phyloP scores from a whole-genome alignment of 176 grass and related monocot genomes.

The Elymus sibiricus region DNA sequence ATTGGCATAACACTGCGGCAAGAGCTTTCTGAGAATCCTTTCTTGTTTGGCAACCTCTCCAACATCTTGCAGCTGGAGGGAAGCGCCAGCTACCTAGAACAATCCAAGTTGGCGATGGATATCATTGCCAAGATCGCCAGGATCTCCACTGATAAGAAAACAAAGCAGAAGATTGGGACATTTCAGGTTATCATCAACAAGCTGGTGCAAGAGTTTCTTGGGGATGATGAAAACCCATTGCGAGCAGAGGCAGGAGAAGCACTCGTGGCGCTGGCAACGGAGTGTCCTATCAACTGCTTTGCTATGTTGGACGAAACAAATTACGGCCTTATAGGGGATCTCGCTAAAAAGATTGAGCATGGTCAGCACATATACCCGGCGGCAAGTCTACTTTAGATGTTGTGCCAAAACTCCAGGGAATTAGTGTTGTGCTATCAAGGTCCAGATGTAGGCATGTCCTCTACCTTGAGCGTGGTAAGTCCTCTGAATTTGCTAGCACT shows the following conservation, averaged over 20 bases:
- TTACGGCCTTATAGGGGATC: neutral
- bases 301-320: neutral
- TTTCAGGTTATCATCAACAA: neutral
- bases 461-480: neutral
- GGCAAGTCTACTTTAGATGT: neutral
- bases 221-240: neutral
- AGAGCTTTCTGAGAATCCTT: neutral
- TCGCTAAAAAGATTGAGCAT: neutral
- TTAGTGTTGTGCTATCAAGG: neutral
- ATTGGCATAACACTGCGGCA: neutral
- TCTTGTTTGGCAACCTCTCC: neutral
- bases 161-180: neutral
- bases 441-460: neutral
- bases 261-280: neutral
- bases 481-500: neutral
- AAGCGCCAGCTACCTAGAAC: neutral
- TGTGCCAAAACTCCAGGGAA: neutral
- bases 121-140: constrained; percentile 1
- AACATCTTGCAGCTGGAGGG: neutral
- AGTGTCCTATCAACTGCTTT: neutral
- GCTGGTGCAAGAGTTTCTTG: neutral
- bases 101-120: neutral
- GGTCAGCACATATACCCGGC: neutral
- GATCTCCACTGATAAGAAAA: neutral
- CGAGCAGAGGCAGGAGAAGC: neutral